These are phyloP conservation scores for Sporothrix phasma DNA, from an alignment of 2,329 filamentous ascomycete species.

Conservation along the genomic window DNA sequence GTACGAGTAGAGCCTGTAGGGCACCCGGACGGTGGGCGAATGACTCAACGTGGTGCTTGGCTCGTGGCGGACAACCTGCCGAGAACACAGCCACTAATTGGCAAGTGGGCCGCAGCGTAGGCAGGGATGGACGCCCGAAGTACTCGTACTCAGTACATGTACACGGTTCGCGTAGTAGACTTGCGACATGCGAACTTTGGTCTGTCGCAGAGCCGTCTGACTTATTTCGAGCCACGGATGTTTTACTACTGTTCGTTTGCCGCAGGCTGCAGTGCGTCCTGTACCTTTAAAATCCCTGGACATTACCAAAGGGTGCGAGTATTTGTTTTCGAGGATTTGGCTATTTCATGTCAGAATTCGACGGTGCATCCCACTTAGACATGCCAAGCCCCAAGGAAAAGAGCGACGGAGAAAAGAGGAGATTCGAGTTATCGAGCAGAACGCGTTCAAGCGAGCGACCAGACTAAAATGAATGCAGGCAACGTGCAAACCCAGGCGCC, in stretches of 20 bases:
- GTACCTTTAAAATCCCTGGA: not conserved
- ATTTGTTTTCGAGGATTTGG: not conserved
- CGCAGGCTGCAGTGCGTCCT: not conserved
- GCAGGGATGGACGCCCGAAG: not conserved
- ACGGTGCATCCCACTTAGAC: not conserved
- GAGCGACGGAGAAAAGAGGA: slow-evolving; percentile 5
- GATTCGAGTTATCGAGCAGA: not conserved
- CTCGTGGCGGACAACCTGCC: not conserved
- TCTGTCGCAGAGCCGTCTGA: no score
- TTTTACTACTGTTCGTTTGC: not conserved
- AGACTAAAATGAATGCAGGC: not conserved
- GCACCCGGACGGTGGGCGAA: not conserved
- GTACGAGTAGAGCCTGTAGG: no score
- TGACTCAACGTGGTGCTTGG: not conserved
- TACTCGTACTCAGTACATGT: no score
- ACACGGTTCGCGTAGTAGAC: no score
- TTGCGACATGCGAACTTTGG: no score
- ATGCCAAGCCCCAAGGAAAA: slow-evolving; percentile 10
- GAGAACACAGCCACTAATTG: slow-evolving; percentile 8
- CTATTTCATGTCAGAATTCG: not conserved
- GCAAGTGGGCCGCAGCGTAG: not conserved
- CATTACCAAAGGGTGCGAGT: not conserved
- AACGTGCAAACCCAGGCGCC: not conserved
- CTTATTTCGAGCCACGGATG: no score
- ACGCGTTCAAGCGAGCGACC: not conserved